Evolutionary conservation across 306 rosid genomes (phyloP).

Genomic region (Cucumis hystrix): DNA sequence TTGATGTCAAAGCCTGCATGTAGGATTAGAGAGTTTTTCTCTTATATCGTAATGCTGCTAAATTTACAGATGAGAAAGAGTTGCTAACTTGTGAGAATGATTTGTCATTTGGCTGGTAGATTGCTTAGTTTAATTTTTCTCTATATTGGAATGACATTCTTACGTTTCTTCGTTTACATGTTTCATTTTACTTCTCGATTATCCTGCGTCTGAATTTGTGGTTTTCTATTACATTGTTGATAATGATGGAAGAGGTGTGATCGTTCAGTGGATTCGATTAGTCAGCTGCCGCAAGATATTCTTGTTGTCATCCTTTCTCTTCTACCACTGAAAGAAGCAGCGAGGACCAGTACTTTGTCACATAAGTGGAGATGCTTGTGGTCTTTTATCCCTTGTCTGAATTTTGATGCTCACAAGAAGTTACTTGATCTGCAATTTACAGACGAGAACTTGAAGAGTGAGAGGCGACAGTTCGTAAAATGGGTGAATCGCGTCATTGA

Average conservation of each 20-base stretch:
- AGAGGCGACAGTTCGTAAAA: not conserved
- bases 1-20: not conserved
- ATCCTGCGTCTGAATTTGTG: not conserved
- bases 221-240: not conserved
- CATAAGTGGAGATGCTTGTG: not conserved
- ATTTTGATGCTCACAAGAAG: not conserved
- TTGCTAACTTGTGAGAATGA: not conserved
- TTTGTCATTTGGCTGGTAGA: not conserved
- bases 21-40: not conserved
- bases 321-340: not conserved
- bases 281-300: not conserved
- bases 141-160: not conserved
- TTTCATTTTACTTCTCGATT: not conserved
- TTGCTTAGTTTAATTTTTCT: not conserved
- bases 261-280: not conserved
- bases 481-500: not conserved
- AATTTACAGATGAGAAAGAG: not conserved
- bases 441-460: not conserved
- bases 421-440: not conserved
- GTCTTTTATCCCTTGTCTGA: not conserved
- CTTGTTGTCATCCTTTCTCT: conserved; percentile 2
- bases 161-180: not conserved
- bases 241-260: not conserved
- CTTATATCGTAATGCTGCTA: not conserved
- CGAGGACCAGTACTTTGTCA: not conserved